Evolutionary conservation across 768 basidiomycete genomes (phyloP).

Genomic region (Tulasnella sp.): DNA sequence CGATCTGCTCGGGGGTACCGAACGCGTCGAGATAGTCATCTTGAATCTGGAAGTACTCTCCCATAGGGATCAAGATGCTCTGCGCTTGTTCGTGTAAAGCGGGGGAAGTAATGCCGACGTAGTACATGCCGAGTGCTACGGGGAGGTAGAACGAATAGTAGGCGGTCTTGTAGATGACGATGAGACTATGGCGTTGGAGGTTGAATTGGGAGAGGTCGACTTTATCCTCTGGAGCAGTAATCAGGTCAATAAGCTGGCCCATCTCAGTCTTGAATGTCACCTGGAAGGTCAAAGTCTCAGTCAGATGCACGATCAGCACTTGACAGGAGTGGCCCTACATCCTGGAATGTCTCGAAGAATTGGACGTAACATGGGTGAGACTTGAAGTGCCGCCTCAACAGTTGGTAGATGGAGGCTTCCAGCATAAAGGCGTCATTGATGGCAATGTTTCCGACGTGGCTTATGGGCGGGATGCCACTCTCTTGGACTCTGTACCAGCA

Average conservation of each 20-base stretch:
- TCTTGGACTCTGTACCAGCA: slow-evolving; percentile 78
- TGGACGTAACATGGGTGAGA: slow-evolving; percentile 75
- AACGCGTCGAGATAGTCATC: slow-evolving; percentile 95
- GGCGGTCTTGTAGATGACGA: slow-evolving; percentile 96
- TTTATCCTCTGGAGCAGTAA: slow-evolving; percentile 85
- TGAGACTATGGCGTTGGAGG: slow-evolving; percentile 76
- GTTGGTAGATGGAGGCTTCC: slow-evolving; percentile 83
- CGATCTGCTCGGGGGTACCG: slow-evolving; percentile 81
- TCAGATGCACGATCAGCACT: background rate
- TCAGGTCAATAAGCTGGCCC: slow-evolving; percentile 91
- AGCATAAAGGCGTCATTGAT: slow-evolving; percentile 98
- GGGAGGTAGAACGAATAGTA: slow-evolving; percentile 99
- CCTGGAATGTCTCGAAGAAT: slow-evolving; percentile 85
- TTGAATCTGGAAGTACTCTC: slow-evolving; percentile 98
- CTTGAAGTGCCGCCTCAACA: slow-evolving; percentile 83
- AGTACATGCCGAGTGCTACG: slow-evolving; percentile 89
- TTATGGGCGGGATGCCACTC: slow-evolving; percentile 9
- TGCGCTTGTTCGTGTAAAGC: slow-evolving; percentile 65
- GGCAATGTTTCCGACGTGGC: slow-evolving; percentile 65
- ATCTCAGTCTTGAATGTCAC: slow-evolving; percentile 85
- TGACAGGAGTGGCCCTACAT: slow-evolving; percentile 38
- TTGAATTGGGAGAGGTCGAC: slow-evolving; percentile 88
- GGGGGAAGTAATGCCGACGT: slow-evolving; percentile 48
- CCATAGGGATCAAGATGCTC: slow-evolving; percentile 80
- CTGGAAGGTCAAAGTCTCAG: slow-evolving; percentile 27